Conservation (phyloP, 176 grass and related monocot genomes). For the Eleusine coracana region DNA sequence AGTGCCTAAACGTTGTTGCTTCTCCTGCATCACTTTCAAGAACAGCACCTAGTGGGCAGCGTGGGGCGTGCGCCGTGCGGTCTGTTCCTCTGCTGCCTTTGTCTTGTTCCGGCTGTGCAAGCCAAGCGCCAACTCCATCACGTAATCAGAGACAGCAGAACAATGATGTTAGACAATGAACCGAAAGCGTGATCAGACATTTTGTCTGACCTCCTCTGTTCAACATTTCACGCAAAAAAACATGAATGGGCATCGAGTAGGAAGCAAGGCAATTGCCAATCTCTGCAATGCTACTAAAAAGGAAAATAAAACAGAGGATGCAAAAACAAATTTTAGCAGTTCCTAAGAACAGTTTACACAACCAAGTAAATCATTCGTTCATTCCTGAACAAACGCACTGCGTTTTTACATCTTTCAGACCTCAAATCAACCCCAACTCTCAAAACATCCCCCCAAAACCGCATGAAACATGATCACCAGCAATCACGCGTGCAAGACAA, state of each 20-base stretch:
- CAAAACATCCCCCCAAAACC: conserved; percentile 12
- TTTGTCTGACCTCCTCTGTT: no score
- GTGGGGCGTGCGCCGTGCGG: no score
- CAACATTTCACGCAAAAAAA: no score
- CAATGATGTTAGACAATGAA: neutral
- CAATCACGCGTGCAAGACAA: neutral
- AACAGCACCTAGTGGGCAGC: no score
- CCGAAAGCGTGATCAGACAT: neutral
- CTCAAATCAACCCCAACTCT: neutral
- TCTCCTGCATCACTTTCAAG: neutral
- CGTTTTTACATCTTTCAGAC: neutral
- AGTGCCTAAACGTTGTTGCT: neutral
- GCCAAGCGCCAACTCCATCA: neutral
- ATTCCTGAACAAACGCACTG: neutral
- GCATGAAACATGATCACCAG: neutral
- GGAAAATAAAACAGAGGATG: neutral
- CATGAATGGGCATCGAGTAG: no score
- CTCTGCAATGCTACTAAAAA: neutral
- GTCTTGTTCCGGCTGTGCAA: no score
- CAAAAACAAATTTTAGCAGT: neutral
- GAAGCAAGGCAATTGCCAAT: no score
- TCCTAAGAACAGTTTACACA: neutral
- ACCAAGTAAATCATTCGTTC: neutral
- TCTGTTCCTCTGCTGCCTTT: no score
- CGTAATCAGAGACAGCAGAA: neutral